A percentile compares a stretch with the other conserved stretches of the same genome.
These are phyloP conservation scores for Bidens hawaiensis DNA, from an alignment of 140 eudicot species.

Conservation along the genomic window DNA sequence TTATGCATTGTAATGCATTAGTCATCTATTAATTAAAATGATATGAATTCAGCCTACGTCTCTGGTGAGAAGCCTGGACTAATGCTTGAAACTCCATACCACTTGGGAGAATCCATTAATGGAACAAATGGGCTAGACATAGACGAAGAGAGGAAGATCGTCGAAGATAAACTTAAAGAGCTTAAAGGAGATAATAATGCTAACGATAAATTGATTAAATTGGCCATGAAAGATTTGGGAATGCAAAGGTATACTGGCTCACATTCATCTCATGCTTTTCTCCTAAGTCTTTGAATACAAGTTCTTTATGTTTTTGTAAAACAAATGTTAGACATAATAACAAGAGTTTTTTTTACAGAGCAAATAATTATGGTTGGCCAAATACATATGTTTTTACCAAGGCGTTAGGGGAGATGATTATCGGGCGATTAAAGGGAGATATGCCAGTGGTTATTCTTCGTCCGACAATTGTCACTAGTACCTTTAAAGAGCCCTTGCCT, in stretches of 20 bases:
- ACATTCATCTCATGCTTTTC: no score
- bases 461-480: slow-evolving; percentile 71
- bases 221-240: no score
- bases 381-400: slow-evolving; percentile 64
- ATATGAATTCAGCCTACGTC: slow-evolving; percentile 51
- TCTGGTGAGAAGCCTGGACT: slow-evolving; percentile 73
- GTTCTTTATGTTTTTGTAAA: background rate
- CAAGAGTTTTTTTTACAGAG: slow-evolving; percentile 19
- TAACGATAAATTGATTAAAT: slow-evolving; percentile 27
- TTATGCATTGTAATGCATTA: background rate
- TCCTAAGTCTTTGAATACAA: no score
- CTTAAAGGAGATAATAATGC: slow-evolving; percentile 34
- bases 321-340: background rate
- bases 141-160: slow-evolving; percentile 47
- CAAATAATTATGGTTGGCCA: slow-evolving; percentile 67
- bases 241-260: no score
- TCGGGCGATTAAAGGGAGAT: slow-evolving; percentile 36
- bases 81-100: slow-evolving; percentile 54
- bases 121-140: slow-evolving; percentile 61
- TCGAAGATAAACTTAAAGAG: no score
- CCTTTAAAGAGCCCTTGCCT: slow-evolving; percentile 63
- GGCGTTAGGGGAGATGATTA: no score
- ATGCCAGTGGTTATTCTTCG: slow-evolving; percentile 62
- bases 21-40: background rate
- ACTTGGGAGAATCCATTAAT: slow-evolving; percentile 71